Percentiles rank a stretch among this genome's conserved stretches.
phyloP scores from a whole-genome alignment of 345 rosid species.

The Nephelium lappaceum region DNA sequence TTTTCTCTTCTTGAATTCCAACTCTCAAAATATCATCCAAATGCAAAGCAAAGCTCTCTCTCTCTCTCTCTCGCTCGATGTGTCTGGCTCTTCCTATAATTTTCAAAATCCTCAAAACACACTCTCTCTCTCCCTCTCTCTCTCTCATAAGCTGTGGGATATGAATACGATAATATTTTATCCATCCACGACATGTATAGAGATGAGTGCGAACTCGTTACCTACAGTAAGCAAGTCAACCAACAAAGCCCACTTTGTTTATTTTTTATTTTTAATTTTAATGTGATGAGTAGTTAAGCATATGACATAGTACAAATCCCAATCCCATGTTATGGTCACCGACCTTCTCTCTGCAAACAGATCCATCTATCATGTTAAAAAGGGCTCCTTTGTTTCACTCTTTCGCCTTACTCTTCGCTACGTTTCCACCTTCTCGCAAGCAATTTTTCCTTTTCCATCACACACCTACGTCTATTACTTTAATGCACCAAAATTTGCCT shows the following conservation, averaged over 20 bases:
- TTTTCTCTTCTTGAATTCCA: background rate
- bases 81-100: background rate
- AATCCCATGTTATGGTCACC: constrained; percentile 25
- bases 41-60: background rate
- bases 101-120: background rate
- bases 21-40: background rate
- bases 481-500: background rate
- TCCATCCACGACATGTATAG: background rate
- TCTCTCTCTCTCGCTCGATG: background rate
- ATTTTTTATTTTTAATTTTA: background rate
- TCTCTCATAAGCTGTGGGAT: background rate
- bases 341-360: constrained; percentile 17
- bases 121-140: background rate
- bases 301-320: constrained; percentile 8
- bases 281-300: no score
- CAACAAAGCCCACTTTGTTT: constrained; percentile 12
- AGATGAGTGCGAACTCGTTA: constrained; percentile 30
- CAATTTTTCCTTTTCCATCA: background rate
- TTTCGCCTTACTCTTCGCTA: constrained; percentile 15
- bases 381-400: constrained; percentile 5
- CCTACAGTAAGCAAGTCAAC: constrained; percentile 41
- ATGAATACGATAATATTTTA: no score
- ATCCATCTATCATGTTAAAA: background rate
- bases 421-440: constrained; percentile 18
- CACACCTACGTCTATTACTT: background rate